Evolutionary conservation across 345 rosid genomes (phyloP), one percentile per base, ranked within the genome.

Genomic region (Schrenkiella parvula): DNA sequence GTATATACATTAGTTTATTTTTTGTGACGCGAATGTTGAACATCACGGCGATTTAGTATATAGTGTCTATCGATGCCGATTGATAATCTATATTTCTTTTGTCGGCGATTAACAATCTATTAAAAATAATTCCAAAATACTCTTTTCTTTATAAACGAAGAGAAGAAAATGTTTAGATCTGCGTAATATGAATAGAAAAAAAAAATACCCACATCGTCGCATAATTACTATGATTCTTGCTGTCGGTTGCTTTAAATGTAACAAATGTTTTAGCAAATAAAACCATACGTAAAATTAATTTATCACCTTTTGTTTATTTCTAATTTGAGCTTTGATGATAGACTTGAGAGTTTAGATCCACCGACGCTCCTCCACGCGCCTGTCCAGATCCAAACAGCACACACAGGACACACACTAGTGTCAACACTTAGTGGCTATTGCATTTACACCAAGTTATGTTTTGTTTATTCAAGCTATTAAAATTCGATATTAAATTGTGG

Each of bases 231-330:
- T 47, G 73, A 48, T 59, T 57, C 68, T 50, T 19, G 1, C 12
- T 59, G 78, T 74, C 78, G 73, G 78, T 59, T 66, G 62, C 68
- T 67, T 74, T 15, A 51, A 39, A 58, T 59, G 59, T 21, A 5
- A 43, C 10, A 60, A 67, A 15, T 8, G 1, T 19, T 47, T 56
- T 32, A 31, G 47, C 14, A 72, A 64, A 41, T 37, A 1, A 29
- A 14, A 18, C 11, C 21, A 29, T 28, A 64, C 14, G 9, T 66
- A 31, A 34, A 37, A 37, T 13, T 23, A 2, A n/a, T 11, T 28
- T 62, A 54, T 47, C 11, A 25, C 8, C 13, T 7, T 39, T 62
- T 52, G n/a, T 71, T 58, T 42, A 62, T 29, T 63, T 63, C 8
- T 32, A 21, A 10, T 55, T 54, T 43, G 58, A 6, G 8, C 2